phyloP scores from a whole-genome alignment of 1,139 yeast species.

The Blastobotrys ciferrii region DNA sequence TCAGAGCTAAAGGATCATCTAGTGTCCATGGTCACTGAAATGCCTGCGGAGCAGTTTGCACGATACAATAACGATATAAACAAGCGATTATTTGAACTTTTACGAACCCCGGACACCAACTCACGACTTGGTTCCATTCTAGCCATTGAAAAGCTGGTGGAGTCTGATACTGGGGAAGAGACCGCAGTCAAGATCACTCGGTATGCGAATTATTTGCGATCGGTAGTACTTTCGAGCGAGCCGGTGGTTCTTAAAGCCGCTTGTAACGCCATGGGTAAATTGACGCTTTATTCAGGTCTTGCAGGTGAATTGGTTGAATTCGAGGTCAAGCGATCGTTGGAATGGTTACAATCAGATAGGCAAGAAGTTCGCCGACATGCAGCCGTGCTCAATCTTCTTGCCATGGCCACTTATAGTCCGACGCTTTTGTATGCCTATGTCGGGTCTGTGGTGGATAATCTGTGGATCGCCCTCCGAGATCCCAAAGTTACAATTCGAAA shows the following conservation, averaged over 20 bases:
- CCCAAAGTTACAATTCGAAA: slow-evolving; percentile 68
- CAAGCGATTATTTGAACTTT: slow-evolving; percentile 79
- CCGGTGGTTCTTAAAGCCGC: slow-evolving; percentile 83
- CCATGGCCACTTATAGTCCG: slow-evolving; percentile 86
- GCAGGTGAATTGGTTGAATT: slow-evolving; percentile 92
- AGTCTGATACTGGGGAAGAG: slow-evolving; percentile 71
- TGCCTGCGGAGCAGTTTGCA: slow-evolving; percentile 73
- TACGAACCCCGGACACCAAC: slow-evolving; percentile 68
- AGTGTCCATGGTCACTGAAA: slow-evolving; percentile 69
- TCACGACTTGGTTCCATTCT: slow-evolving; percentile 87
- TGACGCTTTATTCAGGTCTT: slow-evolving; percentile 86
- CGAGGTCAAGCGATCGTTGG: slow-evolving; percentile 85
- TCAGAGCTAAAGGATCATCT: slow-evolving; percentile 64
- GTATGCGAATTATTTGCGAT: slow-evolving; percentile 81
- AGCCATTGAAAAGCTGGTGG: slow-evolving; percentile 85
- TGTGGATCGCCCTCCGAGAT: slow-evolving; percentile 88
- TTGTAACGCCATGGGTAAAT: slow-evolving; percentile 78
- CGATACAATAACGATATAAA: slow-evolving; percentile 83
- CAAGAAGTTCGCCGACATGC: slow-evolving; percentile 88
- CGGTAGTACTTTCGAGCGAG: slow-evolving; percentile 79
- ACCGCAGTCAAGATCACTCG: slow-evolving; percentile 87
- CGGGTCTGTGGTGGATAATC: slow-evolving; percentile 71
- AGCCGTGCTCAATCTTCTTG: slow-evolving; percentile 77
- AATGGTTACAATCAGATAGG: slow-evolving; percentile 82
- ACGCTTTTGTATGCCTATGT: slow-evolving; percentile 77